Percentiles rank a stretch among this genome's conserved stretches.
These are phyloP conservation scores for Pseudozyma flocculosa DNA, from an alignment of 1,284 basidiomycete species.

Conservation along the genomic window DNA sequence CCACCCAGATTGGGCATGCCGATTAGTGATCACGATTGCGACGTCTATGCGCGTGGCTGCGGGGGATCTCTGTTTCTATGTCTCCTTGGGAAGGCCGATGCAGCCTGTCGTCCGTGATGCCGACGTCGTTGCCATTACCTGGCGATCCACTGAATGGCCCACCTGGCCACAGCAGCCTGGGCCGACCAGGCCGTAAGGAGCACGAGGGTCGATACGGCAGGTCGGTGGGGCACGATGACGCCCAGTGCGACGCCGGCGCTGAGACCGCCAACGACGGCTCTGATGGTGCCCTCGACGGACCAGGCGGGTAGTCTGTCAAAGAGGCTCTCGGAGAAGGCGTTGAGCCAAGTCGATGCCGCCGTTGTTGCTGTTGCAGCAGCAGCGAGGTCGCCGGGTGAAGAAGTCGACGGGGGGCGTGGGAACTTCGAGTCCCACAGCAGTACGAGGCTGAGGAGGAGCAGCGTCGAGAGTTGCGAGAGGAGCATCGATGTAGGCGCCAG, in stretches of 20 bases:
- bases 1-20: too few species aligned
- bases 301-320: not conserved
- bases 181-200: not conserved
- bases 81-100: too few species aligned
- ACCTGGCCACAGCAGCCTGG: not conserved
- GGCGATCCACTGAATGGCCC: too few species aligned
- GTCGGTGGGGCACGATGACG: conserved; percentile 6
- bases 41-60: too few species aligned
- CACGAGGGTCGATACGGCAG: not conserved
- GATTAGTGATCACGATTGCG: too few species aligned
- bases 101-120: too few species aligned
- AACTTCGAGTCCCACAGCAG: conserved; percentile 71
- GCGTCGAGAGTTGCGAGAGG: conserved; percentile 82
- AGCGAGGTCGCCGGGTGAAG: too few species aligned
- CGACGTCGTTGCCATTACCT: too few species aligned
- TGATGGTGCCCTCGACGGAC: conserved; percentile 56
- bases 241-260: conserved; percentile 28
- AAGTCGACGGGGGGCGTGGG: conserved; percentile 8
- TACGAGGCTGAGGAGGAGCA: conserved; percentile 77
- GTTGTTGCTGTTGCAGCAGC: too few species aligned
- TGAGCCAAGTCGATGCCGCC: not conserved
- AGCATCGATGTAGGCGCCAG: conserved; percentile 77
- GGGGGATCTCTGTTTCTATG: too few species aligned
- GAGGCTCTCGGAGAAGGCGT: not conserved
- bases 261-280: conserved; percentile 49